These are phyloP conservation scores for Pseudoperonospora humuli DNA, from an alignment of 352 stramenopile species.

Conservation along the genomic window DNA sequence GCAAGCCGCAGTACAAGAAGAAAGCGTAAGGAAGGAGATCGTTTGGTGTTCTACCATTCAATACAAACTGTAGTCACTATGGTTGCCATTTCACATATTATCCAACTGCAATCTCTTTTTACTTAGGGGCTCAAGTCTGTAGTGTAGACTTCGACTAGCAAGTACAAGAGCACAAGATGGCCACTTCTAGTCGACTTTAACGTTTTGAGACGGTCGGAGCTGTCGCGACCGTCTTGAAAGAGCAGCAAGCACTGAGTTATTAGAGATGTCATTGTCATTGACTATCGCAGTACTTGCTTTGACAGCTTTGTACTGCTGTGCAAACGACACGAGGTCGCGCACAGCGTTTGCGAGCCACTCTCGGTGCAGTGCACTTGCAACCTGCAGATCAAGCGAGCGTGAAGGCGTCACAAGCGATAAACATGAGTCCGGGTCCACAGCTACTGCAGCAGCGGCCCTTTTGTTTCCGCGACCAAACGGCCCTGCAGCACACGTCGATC, in stretches of 20 bases:
- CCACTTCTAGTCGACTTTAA: too few relatives aligned
- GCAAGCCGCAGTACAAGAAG: slow-evolving; percentile 82
- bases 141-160: too few relatives aligned
- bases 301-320: slow-evolving; percentile 47
- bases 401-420: slow-evolving; percentile 45
- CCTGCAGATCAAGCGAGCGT: slow-evolving; percentile 54
- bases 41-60: not conserved
- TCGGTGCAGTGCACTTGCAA: slow-evolving; percentile 56
- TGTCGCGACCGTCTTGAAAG: too few relatives aligned
- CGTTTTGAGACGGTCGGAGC: slow-evolving; percentile 6
- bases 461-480: slow-evolving; percentile 35
- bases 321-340: slow-evolving; percentile 53
- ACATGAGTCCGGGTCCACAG: slow-evolving; percentile 36
- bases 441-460: slow-evolving; percentile 33
- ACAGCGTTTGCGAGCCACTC: slow-evolving; percentile 73
- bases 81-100: too few relatives aligned
- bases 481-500: not conserved
- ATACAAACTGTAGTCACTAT: not conserved
- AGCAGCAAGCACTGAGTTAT: slow-evolving; percentile 1
- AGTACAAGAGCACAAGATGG: too few relatives aligned
- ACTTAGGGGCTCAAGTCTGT: too few relatives aligned
- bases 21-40: slow-evolving; percentile 25
- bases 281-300: slow-evolving; percentile 11
- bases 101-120: too few relatives aligned
- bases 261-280: slow-evolving; percentile 5